Evolutionary conservation across 2,329 filamentous ascomycete species (phyloP).

Genomic region (Penicillium sp.): DNA sequence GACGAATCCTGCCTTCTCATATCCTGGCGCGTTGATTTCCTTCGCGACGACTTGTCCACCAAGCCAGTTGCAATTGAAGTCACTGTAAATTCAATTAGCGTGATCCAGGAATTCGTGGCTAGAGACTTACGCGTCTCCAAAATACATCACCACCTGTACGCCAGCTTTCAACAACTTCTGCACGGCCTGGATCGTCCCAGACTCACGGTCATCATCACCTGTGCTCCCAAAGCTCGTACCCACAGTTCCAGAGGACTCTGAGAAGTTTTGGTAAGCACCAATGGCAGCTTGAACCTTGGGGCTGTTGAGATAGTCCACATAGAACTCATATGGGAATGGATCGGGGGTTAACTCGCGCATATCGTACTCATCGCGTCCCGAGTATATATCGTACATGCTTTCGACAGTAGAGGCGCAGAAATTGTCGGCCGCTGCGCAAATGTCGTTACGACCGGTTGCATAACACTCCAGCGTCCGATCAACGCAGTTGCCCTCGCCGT

Average conservation of each 20-base stretch:
- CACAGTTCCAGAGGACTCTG: conserved; percentile 42
- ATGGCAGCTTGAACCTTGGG: conserved; percentile 49
- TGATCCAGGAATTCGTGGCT: background rate
- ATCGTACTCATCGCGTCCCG: conserved; percentile 54
- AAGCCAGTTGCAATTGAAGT: conserved; percentile 27
- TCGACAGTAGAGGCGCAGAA: conserved; percentile 58
- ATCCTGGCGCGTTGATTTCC: conserved; percentile 14
- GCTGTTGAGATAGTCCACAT: conserved; percentile 52
- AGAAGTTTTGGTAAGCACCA: conserved; percentile 52
- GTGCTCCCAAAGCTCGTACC: conserved; percentile 42
- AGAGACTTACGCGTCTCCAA: conserved; percentile 27
- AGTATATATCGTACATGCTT: conserved; percentile 50
- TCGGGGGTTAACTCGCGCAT: conserved; percentile 37
- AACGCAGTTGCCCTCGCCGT: conserved; percentile 60
- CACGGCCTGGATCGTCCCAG: conserved; percentile 41
- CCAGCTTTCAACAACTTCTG: conserved; percentile 43
- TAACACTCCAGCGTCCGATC: conserved; percentile 58
- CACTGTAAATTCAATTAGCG: conserved; percentile 6
- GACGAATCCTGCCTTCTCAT: conserved; percentile 15
- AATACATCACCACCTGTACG: conserved; percentile 36
- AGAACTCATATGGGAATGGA: conserved; percentile 39
- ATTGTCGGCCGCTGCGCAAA: conserved; percentile 55
- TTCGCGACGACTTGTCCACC: conserved; percentile 17
- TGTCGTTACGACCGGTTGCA: conserved; percentile 48
- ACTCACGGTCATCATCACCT: conserved; percentile 45